These are phyloP conservation scores for Saccharomycopsis sp. DNA, from an alignment of 805 yeast genomes.

Conservation along the genomic window DNA sequence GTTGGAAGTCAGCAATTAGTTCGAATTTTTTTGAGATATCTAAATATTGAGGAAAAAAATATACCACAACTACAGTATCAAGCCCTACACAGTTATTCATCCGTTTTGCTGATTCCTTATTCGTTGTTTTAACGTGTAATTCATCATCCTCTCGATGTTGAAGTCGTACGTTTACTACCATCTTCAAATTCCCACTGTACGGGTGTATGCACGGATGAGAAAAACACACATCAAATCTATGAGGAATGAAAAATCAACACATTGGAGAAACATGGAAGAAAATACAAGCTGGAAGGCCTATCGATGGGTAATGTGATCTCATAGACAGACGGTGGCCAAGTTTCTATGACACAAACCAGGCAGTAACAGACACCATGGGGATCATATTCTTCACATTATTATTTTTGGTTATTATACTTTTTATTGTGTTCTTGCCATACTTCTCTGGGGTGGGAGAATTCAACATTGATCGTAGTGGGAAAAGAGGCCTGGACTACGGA, in stretches of 20 bases:
- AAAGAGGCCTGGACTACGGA: background rate
- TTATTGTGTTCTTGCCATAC: slow-evolving; percentile 14
- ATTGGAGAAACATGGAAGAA: background rate
- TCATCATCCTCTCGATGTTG: too few relatives aligned
- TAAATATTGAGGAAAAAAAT: too few relatives aligned
- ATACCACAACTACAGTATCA: too few relatives aligned
- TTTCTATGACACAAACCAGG: too few relatives aligned
- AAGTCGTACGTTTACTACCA: too few relatives aligned
- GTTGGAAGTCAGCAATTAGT: too few relatives aligned
- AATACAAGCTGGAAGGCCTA: background rate
- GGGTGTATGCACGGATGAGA: background rate
- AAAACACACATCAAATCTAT: background rate
- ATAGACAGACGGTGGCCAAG: too few relatives aligned
- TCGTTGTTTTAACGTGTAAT: too few relatives aligned
- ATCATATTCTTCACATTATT: slow-evolving; percentile 11
- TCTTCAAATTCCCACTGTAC: background rate
- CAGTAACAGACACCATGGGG: slow-evolving; percentile 7
- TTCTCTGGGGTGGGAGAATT: slow-evolving; percentile 19
- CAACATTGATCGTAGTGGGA: slow-evolving; percentile 13
- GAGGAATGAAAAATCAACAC: background rate
- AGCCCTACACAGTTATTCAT: too few relatives aligned
- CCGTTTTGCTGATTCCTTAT: too few relatives aligned
- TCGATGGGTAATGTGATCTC: too few relatives aligned
- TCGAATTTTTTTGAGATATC: too few relatives aligned
- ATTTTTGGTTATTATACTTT: slow-evolving; percentile 9